Evolutionary conservation across 2,329 filamentous ascomycete genomes (phyloP).

Genomic region (Celoporthe dispersa): DNA sequence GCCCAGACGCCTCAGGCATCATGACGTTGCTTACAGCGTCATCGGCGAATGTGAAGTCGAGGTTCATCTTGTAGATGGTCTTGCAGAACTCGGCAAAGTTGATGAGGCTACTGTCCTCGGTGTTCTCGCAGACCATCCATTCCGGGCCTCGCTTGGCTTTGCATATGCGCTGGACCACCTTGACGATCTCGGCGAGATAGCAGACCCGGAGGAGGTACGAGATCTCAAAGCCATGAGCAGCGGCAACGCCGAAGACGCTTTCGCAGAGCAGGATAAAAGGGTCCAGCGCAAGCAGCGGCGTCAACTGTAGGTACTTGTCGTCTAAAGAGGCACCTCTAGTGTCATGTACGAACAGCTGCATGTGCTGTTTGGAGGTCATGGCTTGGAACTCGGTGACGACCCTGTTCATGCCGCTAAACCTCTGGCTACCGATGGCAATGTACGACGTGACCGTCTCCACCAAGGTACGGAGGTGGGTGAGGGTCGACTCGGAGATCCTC

Average conservation of each 20-base stretch:
- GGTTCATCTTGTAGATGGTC: constrained; percentile 49
- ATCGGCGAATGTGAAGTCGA: constrained; percentile 43
- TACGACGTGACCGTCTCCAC: constrained; percentile 89
- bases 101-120: constrained; percentile 49
- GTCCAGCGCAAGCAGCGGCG: constrained; percentile 69
- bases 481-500: constrained; percentile 78
- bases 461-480: constrained; percentile 87
- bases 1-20: constrained; percentile 40
- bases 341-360: constrained; percentile 69
- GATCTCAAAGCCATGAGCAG: constrained; percentile 72
- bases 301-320: neutral
- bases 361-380: constrained; percentile 73
- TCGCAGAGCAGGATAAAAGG: constrained; percentile 83
- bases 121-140: constrained; percentile 34
- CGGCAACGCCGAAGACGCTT: constrained; percentile 70
- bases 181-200: constrained; percentile 89
- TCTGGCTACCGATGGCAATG: constrained; percentile 74
- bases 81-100: constrained; percentile 62
- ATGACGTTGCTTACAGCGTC: constrained; percentile 16
- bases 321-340: constrained; percentile 2
- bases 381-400: constrained; percentile 69
- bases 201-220: constrained; percentile 82
- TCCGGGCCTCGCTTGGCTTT: constrained; percentile 56
- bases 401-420: constrained; percentile 61
- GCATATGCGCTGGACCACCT: constrained; percentile 68